phyloP scores from a whole-genome alignment of 768 basidiomycete species.

The Tylopilus sp. region DNA sequence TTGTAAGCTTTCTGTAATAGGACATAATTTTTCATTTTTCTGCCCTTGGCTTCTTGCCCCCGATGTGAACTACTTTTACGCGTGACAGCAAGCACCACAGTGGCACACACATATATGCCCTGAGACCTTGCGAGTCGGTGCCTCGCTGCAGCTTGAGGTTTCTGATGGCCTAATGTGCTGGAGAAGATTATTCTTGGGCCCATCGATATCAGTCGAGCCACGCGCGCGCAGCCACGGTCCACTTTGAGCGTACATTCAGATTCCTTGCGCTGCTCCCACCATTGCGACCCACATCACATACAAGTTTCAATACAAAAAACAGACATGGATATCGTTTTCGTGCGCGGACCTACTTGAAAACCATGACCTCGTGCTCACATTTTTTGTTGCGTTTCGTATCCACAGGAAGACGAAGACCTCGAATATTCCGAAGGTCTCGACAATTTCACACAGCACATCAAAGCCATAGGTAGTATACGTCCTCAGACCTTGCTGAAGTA shows the following conservation, averaged over 20 bases:
- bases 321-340: slow-evolving; percentile 19
- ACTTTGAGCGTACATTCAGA: background rate
- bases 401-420: slow-evolving; percentile 26
- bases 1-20: slow-evolving; percentile 30
- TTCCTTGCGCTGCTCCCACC: slow-evolving; percentile 7
- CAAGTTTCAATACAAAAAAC: slow-evolving; percentile 5
- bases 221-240: background rate
- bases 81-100: slow-evolving; percentile 26
- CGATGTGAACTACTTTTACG: slow-evolving; percentile 22
- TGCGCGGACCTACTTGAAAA: slow-evolving; percentile 9
- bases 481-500: background rate
- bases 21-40: slow-evolving; percentile 22
- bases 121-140: slow-evolving; percentile 27
- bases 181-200: slow-evolving; percentile 1
- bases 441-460: slow-evolving; percentile 3
- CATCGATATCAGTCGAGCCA: slow-evolving; percentile 8
- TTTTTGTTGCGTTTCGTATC: background rate
- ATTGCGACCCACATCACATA: slow-evolving; percentile 4
- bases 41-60: slow-evolving; percentile 11
- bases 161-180: slow-evolving; percentile 5
- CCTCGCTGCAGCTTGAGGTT: slow-evolving; percentile 9
- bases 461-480: slow-evolving; percentile 17
- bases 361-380: slow-evolving; percentile 1
- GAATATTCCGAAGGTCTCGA: slow-evolving; percentile 20
- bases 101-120: slow-evolving; percentile 13